phyloP scores from a whole-genome alignment of 2,329 filamentous ascomycete species.

The Phialophora tarda region DNA sequence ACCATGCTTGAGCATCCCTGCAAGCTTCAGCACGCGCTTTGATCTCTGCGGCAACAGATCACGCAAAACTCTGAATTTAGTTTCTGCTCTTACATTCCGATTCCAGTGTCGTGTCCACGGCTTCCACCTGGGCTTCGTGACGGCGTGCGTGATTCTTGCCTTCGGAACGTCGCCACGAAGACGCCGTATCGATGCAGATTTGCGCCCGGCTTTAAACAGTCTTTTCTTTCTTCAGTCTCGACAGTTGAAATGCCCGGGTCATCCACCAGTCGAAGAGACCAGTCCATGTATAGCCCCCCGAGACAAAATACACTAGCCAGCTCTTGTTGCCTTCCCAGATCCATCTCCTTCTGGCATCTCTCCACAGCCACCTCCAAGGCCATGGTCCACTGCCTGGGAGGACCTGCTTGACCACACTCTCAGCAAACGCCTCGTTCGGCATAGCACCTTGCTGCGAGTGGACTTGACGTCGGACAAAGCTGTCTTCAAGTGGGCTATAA shows the following conservation, averaged over 20 bases:
- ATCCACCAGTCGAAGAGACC: constrained; percentile 34
- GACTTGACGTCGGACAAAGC: constrained; percentile 32
- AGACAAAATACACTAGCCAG: constrained; percentile 34
- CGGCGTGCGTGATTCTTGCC: neutral
- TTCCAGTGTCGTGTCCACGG: neutral
- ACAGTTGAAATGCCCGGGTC: constrained; percentile 29
- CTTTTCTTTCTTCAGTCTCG: constrained; percentile 26
- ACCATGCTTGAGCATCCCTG: neutral
- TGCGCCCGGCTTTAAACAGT: neutral
- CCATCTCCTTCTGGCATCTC: constrained; percentile 36
- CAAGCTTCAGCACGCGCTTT: neutral
- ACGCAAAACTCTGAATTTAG: neutral
- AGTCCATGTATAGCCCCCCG: constrained; percentile 33
- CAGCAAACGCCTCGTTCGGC: constrained; percentile 32
- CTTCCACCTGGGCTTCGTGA: neutral
- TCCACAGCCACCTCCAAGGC: constrained; percentile 36
- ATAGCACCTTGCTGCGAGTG: constrained; percentile 37
- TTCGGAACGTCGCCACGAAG: neutral
- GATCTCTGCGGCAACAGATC: neutral
- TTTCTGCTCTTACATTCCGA: neutral
- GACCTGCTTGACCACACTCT: constrained; percentile 35
- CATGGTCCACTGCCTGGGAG: constrained; percentile 35
- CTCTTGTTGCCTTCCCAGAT: constrained; percentile 36
- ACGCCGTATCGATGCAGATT: neutral
- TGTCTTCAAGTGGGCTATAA: constrained; percentile 29